These are phyloP conservation scores for Brettanomyces naardenensis DNA, from an alignment of 805 yeast species.

Conservation along the genomic window DNA sequence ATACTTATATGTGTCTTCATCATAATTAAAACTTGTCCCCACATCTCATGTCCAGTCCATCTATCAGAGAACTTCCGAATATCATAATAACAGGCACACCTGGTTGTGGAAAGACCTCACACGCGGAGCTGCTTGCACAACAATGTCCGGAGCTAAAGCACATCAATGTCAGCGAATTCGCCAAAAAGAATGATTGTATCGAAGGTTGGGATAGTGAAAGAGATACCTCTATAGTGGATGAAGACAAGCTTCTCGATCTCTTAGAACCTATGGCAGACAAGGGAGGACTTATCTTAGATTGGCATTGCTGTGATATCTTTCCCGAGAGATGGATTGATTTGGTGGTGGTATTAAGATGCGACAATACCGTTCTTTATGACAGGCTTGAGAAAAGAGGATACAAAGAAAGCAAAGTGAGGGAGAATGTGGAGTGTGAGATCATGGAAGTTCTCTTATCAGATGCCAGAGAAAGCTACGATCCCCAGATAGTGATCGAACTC, in stretches of 20 bases:
- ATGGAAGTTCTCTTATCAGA: slow-evolving; percentile 88
- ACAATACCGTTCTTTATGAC: slow-evolving; percentile 64
- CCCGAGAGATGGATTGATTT: slow-evolving; percentile 90
- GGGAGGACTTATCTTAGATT: slow-evolving; percentile 90
- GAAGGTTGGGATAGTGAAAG: slow-evolving; percentile 83
- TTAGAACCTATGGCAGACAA: slow-evolving; percentile 68
- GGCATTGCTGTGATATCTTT: slow-evolving; percentile 96
- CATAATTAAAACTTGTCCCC: too few species aligned
- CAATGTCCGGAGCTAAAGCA: slow-evolving; percentile 43
- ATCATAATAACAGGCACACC: slow-evolving; percentile 94
- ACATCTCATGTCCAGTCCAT: too few species aligned
- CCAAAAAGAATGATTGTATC: slow-evolving; percentile 66
- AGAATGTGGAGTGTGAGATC: slow-evolving; percentile 92
- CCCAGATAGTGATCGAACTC: slow-evolving; percentile 76
- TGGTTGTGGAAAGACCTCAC: slow-evolving; percentile 80
- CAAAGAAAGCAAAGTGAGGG: slow-evolving; percentile 74
- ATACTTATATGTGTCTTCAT: too few species aligned
- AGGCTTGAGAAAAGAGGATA: slow-evolving; percentile 73
- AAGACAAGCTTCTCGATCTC: slow-evolving; percentile 76
- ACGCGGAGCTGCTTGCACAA: slow-evolving; percentile 44
- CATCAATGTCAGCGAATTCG: slow-evolving; percentile 71
- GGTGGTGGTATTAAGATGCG: slow-evolving; percentile 81
- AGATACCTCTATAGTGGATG: slow-evolving; percentile 86
- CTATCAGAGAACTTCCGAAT: slow-evolving; percentile 53
- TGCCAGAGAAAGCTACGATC: slow-evolving; percentile 74